Percentiles rank a stretch among this genome's conserved stretches.
Conservation (phyloP, 768 basidiomycete genomes). For the Tricholoma flavovirens region DNA sequence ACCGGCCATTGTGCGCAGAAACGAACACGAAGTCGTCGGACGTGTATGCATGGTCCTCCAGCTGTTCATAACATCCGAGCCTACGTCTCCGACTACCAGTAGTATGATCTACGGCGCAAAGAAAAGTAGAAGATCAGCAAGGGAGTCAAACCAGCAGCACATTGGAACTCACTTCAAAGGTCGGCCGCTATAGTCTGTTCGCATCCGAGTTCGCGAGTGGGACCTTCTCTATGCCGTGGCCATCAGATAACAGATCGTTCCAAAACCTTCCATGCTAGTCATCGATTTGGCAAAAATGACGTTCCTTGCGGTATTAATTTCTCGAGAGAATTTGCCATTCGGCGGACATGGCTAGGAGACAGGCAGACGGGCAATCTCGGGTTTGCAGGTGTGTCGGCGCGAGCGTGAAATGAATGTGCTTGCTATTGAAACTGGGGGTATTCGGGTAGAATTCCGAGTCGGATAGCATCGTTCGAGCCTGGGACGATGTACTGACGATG, state of each 20-base stretch:
- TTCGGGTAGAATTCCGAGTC: too few relatives aligned
- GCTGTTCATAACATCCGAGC: neutral
- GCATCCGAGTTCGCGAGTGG: too few relatives aligned
- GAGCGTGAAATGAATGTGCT: too few relatives aligned
- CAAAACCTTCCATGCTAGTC: neutral
- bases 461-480: too few relatives aligned
- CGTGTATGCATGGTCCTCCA: neutral
- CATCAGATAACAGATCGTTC: neutral
- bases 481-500: too few relatives aligned
- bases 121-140: neutral
- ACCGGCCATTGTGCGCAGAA: neutral
- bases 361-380: too few relatives aligned
- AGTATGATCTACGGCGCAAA: neutral
- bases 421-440: too few relatives aligned
- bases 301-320: neutral
- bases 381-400: neutral
- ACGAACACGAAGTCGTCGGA: neutral
- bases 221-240: too few relatives aligned
- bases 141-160: neutral
- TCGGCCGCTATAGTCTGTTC: too few relatives aligned
- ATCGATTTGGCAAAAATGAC: neutral
- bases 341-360: neutral
- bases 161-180: too few relatives aligned
- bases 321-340: neutral
- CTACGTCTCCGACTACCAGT: neutral